Evolutionary conservation across 2,329 filamentous ascomycete species (phyloP).

Genomic region (Fusarium sp.): DNA sequence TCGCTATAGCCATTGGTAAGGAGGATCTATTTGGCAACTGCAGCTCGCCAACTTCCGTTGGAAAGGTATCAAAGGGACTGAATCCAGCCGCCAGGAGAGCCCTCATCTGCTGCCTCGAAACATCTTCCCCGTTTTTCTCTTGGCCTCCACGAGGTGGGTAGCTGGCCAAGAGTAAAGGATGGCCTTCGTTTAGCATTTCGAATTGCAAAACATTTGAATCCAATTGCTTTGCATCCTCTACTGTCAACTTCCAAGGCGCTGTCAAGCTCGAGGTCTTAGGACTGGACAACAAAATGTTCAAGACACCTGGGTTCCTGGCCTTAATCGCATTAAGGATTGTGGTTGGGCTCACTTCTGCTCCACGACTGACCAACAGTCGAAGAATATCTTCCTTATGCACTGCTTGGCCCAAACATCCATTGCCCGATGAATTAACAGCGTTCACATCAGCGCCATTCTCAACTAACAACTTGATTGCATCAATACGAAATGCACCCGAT

Average conservation of each 20-base stretch:
- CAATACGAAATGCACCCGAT: not conserved
- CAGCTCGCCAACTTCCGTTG: not conserved
- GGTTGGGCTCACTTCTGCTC: slow-evolving; percentile 10
- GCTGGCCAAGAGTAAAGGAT: slow-evolving; percentile 8
- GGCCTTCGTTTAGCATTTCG: not conserved
- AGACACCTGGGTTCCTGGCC: not conserved
- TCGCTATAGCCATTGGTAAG: not conserved
- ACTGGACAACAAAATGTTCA: slow-evolving; percentile 23
- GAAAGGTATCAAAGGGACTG: slow-evolving; percentile 7
- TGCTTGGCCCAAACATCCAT: slow-evolving; percentile 19
- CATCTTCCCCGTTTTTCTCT: too few species aligned
- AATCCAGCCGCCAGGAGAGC: slow-evolving; percentile 12
- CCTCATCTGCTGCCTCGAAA: not conserved
- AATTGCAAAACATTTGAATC: not conserved
- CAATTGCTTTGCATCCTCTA: not conserved
- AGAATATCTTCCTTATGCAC: not conserved
- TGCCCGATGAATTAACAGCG: not conserved
- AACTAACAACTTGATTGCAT: slow-evolving; percentile 1
- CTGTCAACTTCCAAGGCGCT: not conserved
- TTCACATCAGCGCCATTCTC: slow-evolving; percentile 25
- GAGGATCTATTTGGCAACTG: not conserved
- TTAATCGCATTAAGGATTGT: not conserved
- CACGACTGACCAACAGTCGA: slow-evolving; percentile 20
- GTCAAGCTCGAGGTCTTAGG: not conserved
- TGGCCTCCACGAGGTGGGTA: not conserved